Evolutionary conservation across 2,329 filamentous ascomycete genomes (phyloP).

Genomic region (Lachnellula subtilissima): DNA sequence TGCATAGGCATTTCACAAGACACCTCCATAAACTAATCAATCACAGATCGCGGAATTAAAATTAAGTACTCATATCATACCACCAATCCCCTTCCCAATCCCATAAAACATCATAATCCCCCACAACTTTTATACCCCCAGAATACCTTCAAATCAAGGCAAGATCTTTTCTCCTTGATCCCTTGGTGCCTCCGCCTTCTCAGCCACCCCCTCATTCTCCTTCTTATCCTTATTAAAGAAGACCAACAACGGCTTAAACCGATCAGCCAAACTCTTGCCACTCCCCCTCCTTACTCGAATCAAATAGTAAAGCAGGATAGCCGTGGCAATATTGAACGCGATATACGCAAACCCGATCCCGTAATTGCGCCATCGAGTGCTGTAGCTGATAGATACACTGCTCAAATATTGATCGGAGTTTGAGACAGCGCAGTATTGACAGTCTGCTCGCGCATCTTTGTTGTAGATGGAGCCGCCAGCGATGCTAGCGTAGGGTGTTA

Average conservation of each 20-base stretch:
- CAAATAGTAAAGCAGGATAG: conserved; percentile 50
- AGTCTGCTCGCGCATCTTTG: conserved; percentile 41
- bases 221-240: conserved; percentile 17
- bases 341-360: conserved; percentile 57
- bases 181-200: neutral
- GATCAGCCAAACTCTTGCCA: conserved; percentile 12
- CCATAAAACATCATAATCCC: no score
- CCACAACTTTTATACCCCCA: no score
- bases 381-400: conserved; percentile 46
- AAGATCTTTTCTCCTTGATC: neutral
- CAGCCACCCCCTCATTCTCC: neutral
- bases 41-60: no score
- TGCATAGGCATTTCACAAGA: no score
- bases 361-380: conserved; percentile 63
- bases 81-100: no score
- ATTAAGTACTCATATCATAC: no score
- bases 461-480: conserved; percentile 53
- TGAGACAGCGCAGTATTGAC: conserved; percentile 55
- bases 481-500: conserved; percentile 44
- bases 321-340: conserved; percentile 49
- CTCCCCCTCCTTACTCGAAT: conserved; percentile 32
- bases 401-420: conserved; percentile 48
- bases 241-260: conserved; percentile 6
- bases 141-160: neutral
- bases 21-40: no score